Evolutionary conservation across 2,329 filamentous ascomycete genomes (phyloP), one percentile per base, ranked within the genome.

Genomic region (Calonectria multiphialidica): DNA sequence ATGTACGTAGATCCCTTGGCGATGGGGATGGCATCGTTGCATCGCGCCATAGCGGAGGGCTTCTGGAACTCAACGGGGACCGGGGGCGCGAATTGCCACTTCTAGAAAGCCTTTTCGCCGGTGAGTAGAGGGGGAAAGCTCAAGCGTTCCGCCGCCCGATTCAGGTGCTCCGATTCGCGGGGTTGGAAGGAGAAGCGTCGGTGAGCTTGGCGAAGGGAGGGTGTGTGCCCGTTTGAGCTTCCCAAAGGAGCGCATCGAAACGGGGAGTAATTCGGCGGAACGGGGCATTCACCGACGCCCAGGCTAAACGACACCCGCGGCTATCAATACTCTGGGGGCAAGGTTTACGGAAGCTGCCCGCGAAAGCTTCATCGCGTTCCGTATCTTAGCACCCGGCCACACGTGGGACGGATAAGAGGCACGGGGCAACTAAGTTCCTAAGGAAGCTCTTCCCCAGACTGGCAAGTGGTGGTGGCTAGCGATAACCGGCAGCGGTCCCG

Each of bases 261-360:
- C 53, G 53, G 50, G 10, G 5, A 57, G 33, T 40, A 13, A 25
- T 40, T 57, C 53, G 53, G 53, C 53, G 53, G n/a, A 57, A 57
- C 53, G 53, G 53, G 53, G 53, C 30, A 57, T 40, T 57, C 53
- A 57, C 53, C 53, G 53, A 57, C 53, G 35, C 53, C 21, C n/a
- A 47, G n/a, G 44, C n/a, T 33, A 57, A 37, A 25, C 30, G 10
- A 16, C 53, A 40, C 33, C 18, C 50, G 65, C 71, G 74, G 74
- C 57, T 70, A 57, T 40, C 53, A 57, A 25, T 37, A 37, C 9
- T 57, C 53, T 57, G 53, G 53, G 53, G 53, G 21, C 33, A 57
- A 37, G 35, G 53, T 57, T 57, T 57, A 37, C 53, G 53, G 53
- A 61, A 66, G 66, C 63, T 64, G 47, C 64, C 72, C 70, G 53